Conservation (phyloP, 306 rosid genomes). For the Malus fusca region DNA sequence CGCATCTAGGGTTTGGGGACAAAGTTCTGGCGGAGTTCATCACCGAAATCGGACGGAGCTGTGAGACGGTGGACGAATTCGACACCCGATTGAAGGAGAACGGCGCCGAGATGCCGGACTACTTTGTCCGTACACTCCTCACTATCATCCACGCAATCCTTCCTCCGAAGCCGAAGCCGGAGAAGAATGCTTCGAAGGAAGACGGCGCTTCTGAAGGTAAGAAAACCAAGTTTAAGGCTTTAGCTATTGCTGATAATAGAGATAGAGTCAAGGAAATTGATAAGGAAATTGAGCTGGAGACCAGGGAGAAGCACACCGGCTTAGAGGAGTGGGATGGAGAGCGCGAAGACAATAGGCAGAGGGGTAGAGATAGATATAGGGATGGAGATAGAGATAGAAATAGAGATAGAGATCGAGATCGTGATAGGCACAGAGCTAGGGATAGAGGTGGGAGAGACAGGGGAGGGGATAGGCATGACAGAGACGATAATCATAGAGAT, state of each 20-base stretch:
- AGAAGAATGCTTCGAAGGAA: slow-evolving; percentile 10
- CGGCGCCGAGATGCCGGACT: background rate
- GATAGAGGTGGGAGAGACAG: slow-evolving; percentile 13
- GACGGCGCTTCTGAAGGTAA: slow-evolving; percentile 33
- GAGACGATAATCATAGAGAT: slow-evolving; percentile 21
- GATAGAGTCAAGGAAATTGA: slow-evolving; percentile 56
- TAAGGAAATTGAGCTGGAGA: slow-evolving; percentile 55
- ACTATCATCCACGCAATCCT: background rate
- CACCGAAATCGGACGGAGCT: background rate
- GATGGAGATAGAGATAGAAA: background rate
- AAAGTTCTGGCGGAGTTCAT: background rate
- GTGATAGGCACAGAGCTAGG: background rate
- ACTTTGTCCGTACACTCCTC: background rate
- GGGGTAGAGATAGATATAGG: background rate
- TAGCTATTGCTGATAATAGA: slow-evolving; percentile 48
- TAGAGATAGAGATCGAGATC: background rate
- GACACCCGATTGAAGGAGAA: background rate
- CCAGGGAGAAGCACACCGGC: slow-evolving; percentile 14
- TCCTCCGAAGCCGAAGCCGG: background rate
- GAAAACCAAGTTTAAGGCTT: slow-evolving; percentile 43
- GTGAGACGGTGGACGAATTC: background rate
- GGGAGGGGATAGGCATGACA: slow-evolving; percentile 11
- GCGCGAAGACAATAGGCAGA: background rate
- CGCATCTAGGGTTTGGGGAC: background rate
- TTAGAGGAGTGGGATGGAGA: slow-evolving; percentile 15